Conservation (phyloP, 75 land plant species). For the Picea glauca region DNA sequence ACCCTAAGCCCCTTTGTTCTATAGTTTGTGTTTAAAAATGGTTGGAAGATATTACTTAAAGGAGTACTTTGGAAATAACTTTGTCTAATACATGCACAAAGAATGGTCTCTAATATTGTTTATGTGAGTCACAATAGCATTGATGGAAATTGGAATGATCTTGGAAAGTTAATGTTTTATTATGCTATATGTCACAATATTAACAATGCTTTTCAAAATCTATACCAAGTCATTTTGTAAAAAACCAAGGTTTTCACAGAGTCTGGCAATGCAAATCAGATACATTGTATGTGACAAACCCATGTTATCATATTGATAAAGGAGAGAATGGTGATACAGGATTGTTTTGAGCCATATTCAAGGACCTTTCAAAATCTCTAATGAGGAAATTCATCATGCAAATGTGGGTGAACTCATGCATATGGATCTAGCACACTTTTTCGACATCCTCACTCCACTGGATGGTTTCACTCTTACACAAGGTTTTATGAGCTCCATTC, state of each 20-base stretch:
- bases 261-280: constrained; percentile 66
- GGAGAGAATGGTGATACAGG: constrained; percentile 91
- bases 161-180: constrained; percentile 79
- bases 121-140: constrained; percentile 49
- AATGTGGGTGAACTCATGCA: too few species aligned
- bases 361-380: constrained; percentile 63
- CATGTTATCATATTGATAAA: constrained; percentile 86
- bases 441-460: too few species aligned
- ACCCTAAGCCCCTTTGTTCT: constrained; percentile 55
- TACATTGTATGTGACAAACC: constrained; percentile 74
- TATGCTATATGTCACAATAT: constrained; percentile 71
- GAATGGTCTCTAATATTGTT: constrained; percentile 81
- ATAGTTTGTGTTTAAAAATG: constrained; percentile 65
- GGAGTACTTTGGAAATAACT: constrained; percentile 83
- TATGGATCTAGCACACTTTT: too few species aligned
- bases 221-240: constrained; percentile 76
- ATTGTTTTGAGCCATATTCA: constrained; percentile 75
- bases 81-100: constrained; percentile 79
- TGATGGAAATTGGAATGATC: constrained; percentile 84
- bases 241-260: constrained; percentile 79
- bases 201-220: constrained; percentile 14
- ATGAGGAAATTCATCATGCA: constrained; percentile 56
- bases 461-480: too few species aligned
- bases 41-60: constrained; percentile 66
- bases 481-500: too few species aligned